Evolutionary conservation across 1,284 basidiomycete genomes (phyloP).

Genomic region (Pseudozyma flocculosa): DNA sequence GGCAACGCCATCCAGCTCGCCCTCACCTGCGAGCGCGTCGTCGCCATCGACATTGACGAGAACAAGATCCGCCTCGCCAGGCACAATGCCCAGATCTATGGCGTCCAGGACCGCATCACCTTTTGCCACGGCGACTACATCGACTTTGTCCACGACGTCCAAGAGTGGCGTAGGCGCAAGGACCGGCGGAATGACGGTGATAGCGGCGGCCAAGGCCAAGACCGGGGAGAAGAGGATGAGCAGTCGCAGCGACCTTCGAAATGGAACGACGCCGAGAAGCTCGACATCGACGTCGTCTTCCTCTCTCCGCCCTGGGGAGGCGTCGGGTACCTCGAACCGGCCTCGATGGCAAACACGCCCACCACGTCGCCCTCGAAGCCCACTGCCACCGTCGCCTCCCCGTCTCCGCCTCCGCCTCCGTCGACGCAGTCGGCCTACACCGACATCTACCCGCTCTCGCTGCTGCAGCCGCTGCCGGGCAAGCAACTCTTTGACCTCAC

Average conservation of each 20-base stretch:
- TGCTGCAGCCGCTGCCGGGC: constrained; percentile 76
- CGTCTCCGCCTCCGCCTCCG: constrained; percentile 3
- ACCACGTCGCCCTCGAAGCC: not conserved
- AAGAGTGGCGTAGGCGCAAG: constrained; percentile 1
- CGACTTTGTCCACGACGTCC: constrained; percentile 66
- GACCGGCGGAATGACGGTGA: not conserved
- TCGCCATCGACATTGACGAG: constrained; percentile 85
- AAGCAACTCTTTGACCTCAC: constrained; percentile 68
- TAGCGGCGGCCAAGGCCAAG: not conserved
- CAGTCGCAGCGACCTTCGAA: not conserved
- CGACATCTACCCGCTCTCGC: constrained; percentile 38
- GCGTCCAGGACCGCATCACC: constrained; percentile 88
- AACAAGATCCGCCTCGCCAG: constrained; percentile 79
- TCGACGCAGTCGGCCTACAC: constrained; percentile 4
- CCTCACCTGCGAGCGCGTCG: constrained; percentile 85
- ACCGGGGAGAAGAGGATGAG: constrained; percentile 22
- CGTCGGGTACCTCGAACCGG: constrained; percentile 31
- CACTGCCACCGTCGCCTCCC: too few species aligned
- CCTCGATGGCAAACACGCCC: not conserved
- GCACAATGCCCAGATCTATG: constrained; percentile 86
- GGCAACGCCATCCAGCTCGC: constrained; percentile 98
- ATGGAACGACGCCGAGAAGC: not conserved
- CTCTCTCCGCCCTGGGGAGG: constrained; percentile 55
- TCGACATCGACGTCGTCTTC: constrained; percentile 23
- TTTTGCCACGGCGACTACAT: constrained; percentile 87